Evolutionary conservation across 2,329 filamentous ascomycete species (phyloP).

Genomic region (Aspergillus pseudoglaucus): DNA sequence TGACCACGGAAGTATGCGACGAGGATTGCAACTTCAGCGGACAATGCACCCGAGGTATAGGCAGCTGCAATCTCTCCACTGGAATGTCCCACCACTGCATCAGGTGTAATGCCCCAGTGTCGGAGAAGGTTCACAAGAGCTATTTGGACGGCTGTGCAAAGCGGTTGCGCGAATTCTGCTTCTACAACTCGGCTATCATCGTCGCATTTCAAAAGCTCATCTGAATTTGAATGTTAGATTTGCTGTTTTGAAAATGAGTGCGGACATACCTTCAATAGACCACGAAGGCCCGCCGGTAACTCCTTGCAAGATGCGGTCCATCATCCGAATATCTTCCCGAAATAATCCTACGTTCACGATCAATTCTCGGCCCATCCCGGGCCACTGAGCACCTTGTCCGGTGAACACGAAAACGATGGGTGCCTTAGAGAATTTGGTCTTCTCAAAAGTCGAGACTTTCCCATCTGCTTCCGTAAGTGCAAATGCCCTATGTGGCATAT

Average conservation of each 20-base stretch:
- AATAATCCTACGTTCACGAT: not conserved
- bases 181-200: not conserved
- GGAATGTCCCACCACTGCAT: constrained; percentile 18
- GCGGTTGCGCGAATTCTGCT: constrained; percentile 15
- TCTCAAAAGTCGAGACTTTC: not conserved
- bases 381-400: constrained; percentile 20
- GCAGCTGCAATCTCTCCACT: constrained; percentile 21
- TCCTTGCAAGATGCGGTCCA: not conserved
- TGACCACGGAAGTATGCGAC: not conserved
- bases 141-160: constrained; percentile 20
- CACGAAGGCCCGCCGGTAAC: not conserved
- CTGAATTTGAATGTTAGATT: constrained; percentile 3
- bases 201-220: not conserved
- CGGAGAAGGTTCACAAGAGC: constrained; percentile 14
- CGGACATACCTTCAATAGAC: not conserved
- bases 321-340: not conserved
- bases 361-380: constrained; percentile 10
- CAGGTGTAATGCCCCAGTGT: constrained; percentile 6
- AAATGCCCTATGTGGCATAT: constrained; percentile 4
- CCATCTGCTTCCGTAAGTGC: not conserved
- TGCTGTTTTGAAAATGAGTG: not conserved
- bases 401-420: constrained; percentile 16
- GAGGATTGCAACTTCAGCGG: not conserved
- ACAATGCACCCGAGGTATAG: constrained; percentile 11
- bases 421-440: not conserved